Base-by-base conservation (phyloP, 2,329 filamentous ascomycete species). In the Diaporthe batatas region DNA sequence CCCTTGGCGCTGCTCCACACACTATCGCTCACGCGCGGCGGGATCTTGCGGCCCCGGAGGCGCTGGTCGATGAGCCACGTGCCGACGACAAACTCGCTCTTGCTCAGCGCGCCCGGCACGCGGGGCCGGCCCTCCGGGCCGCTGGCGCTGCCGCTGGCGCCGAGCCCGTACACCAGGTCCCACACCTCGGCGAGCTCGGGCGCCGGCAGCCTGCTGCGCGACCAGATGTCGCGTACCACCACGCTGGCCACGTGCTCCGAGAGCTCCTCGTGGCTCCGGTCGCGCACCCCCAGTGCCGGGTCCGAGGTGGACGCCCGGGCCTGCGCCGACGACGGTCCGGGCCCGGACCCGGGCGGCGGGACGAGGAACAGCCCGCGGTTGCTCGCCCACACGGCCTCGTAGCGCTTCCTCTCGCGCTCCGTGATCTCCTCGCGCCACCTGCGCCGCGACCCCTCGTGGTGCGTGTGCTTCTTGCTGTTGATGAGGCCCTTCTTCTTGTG, bases 351-450 rank as follows among this genome's bases (percentile, higher is more conserved):
- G 36, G n/a, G 39, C 16, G 70, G 55, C 36, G 73, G 72, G 16
- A 82, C 77, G 2, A 88, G 79, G 11, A 89, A 82, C 0, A 90
- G 73, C 0, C 93, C 93, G 64, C 91, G 90, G 77, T 96, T 96
- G 54, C 93, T 94, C 1, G 94, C 94, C 93, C 93, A 96, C 1
- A 96, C 89, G 2, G 92, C 94, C 80, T 96, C 94, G 80, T 96
- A 96, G 1, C 94, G 88, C 78, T 93, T 93, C n/a, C 92, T 86
- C 79, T 96, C 93, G 6, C 90, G 85, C 62, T 90, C 87, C 0
- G 92, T 93, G 54, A 96, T 89, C 74, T 90, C 87, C 76, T 95
- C 93, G 54, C 93, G 89, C 94, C 94, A 96, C 8, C 93, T 89
- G 78, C 90, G 91, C 23, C 93, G 88, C 5, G 92, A 88, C 0